Percentiles rank a stretch among this genome's conserved stretches.
Conservation (phyloP, 768 basidiomycete species). For the Trametes meyenii region DNA sequence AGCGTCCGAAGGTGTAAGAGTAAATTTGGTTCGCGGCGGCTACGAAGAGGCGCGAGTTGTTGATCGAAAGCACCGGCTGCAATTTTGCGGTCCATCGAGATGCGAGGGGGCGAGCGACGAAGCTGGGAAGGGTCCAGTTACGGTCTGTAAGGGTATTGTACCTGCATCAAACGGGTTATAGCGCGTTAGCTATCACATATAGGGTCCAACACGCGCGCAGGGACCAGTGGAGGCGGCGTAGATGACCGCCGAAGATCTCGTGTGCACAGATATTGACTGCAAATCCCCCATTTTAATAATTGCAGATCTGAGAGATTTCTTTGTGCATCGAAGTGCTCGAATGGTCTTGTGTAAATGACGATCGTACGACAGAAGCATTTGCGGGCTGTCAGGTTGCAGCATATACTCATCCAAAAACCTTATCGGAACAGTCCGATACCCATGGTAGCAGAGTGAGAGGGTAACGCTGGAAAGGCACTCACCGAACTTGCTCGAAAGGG, state of each 20-base stretch:
- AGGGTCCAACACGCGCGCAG: neutral
- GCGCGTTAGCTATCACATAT: neutral
- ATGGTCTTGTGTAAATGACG: too few relatives aligned
- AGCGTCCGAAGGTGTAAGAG: slow-evolving; percentile 52
- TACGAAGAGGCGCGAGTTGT: slow-evolving; percentile 56
- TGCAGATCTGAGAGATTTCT: too few relatives aligned
- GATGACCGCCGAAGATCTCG: too few relatives aligned
- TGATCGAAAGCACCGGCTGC: slow-evolving; percentile 61
- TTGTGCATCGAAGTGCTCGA: too few relatives aligned
- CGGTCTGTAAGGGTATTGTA: slow-evolving; percentile 57
- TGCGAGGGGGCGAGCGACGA: slow-evolving; percentile 67
- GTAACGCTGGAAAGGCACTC: slow-evolving; percentile 1
- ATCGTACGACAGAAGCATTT: too few relatives aligned
- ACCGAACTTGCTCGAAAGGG: slow-evolving; percentile 43
- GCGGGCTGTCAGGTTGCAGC: too few relatives aligned
- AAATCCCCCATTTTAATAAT: too few relatives aligned
- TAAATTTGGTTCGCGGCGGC: slow-evolving; percentile 61
- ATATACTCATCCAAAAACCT: too few relatives aligned
- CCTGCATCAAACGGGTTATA: slow-evolving; percentile 15
- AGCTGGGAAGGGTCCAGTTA: slow-evolving; percentile 53
- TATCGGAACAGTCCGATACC: too few relatives aligned
- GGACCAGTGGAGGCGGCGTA: too few relatives aligned
- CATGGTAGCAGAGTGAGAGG: too few relatives aligned
- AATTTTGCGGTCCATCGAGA: slow-evolving; percentile 57
- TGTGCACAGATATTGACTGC: too few relatives aligned